A percentile compares a stretch with the other conserved stretches of the same genome.
phyloP scores from a whole-genome alignment of 208 protist species.

The Wallacemonas sp. region DNA sequence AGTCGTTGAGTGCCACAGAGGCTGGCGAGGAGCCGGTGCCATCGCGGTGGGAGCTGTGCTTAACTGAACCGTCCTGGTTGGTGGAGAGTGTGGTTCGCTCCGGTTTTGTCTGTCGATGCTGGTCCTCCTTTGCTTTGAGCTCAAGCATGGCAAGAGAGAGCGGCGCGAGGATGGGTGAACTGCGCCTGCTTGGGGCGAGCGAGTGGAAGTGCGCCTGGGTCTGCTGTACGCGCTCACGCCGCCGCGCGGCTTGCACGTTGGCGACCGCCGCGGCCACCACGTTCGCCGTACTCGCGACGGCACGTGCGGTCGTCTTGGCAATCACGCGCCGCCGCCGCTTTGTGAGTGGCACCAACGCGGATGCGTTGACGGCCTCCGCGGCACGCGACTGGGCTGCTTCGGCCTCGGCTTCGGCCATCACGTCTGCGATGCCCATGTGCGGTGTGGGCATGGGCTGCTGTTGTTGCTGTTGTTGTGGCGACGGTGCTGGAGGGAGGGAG shows the following conservation, averaged over 20 bases:
- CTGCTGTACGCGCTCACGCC: not conserved
- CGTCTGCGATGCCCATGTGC: not conserved
- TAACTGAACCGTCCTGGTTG: too few species aligned
- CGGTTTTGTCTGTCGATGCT: too few species aligned
- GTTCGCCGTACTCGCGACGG: not conserved
- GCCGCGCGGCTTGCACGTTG: not conserved
- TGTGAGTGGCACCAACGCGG: not conserved
- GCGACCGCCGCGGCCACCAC: not conserved
- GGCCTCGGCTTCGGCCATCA: not conserved
- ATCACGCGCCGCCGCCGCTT: not conserved
- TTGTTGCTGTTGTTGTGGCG: not conserved
- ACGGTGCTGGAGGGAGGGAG: not conserved
- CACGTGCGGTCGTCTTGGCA: not conserved
- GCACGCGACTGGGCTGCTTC: not conserved
- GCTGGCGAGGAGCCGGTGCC: not conserved
- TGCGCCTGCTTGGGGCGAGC: too few species aligned
- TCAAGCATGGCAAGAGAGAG: too few species aligned
- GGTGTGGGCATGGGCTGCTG: not conserved
- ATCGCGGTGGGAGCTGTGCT: too few species aligned
- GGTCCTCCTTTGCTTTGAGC: too few species aligned
- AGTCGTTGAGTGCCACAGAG: not conserved
- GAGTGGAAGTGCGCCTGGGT: too few species aligned
- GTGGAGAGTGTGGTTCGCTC: too few species aligned
- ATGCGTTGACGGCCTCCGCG: slow-evolving; percentile 3
- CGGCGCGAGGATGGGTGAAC: too few species aligned